Percentiles rank a stretch among this genome's conserved stretches.
Evolutionary conservation across 1,284 basidiomycete species (phyloP).

Genomic region (Ceratobasidium sp.): DNA sequence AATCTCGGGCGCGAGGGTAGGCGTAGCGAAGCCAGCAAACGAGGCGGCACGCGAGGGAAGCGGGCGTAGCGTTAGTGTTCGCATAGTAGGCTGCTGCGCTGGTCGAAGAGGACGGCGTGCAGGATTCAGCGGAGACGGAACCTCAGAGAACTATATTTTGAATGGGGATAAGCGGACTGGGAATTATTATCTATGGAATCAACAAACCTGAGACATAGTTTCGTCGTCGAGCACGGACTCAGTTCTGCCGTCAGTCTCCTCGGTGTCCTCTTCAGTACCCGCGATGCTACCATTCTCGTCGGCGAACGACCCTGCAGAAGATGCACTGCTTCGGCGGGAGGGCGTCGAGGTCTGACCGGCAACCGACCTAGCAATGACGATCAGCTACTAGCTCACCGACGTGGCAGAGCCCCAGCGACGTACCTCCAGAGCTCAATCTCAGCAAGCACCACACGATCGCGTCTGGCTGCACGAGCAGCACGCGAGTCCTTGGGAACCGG

Average conservation of each 20-base stretch:
- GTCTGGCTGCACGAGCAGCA: conserved; percentile 35
- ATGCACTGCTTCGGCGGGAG: conserved; percentile 35
- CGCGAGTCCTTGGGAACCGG: conserved; percentile 40
- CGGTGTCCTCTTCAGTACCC: conserved; percentile 19
- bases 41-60: conserved; percentile 26
- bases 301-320: conserved; percentile 32
- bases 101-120: conserved; percentile 29
- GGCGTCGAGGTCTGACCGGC: conserved; percentile 33
- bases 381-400: conserved; percentile 1
- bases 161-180: conserved; percentile 22
- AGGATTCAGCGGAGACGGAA: background rate
- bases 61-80: conserved; percentile 14
- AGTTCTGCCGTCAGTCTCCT: conserved; percentile 4
- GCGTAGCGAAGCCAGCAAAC: conserved; percentile 23
- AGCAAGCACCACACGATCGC: conserved; percentile 31
- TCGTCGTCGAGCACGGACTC: conserved; percentile 10
- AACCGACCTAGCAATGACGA: conserved; percentile 14
- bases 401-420: background rate
- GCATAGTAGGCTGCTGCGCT: conserved; percentile 26
- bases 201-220: conserved; percentile 14
- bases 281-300: conserved; percentile 42
- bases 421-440: conserved; percentile 45
- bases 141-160: background rate
- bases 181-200: background rate
- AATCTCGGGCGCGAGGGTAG: conserved; percentile 30